Conservation (phyloP, 352 stramenopile species). For the Pythium chondricola region DNA sequence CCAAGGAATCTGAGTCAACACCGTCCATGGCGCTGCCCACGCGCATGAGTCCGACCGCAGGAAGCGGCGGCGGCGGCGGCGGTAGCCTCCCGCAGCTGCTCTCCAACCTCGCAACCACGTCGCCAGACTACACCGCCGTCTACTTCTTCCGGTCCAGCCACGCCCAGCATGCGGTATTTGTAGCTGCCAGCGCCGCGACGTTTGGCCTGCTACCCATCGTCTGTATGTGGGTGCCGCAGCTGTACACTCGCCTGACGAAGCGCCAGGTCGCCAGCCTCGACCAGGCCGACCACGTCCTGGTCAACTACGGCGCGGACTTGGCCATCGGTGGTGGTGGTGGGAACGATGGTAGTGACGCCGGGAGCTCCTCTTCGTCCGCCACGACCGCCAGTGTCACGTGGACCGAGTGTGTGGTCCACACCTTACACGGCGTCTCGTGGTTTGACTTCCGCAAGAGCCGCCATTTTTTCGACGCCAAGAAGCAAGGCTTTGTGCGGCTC, state of each 20-base stretch:
- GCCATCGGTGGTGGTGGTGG: neutral
- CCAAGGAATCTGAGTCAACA: no score
- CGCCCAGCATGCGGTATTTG: slow-evolving; percentile 36
- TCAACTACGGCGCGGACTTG: slow-evolving; percentile 13
- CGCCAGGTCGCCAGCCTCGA: slow-evolving; percentile 27
- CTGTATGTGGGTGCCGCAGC: slow-evolving; percentile 49
- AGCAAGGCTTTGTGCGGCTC: slow-evolving; percentile 42
- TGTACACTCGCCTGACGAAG: slow-evolving; percentile 49
- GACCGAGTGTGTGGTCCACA: slow-evolving; percentile 38
- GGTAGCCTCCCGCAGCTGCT: slow-evolving; percentile 5
- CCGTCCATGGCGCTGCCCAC: slow-evolving; percentile 14
- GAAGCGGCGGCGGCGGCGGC: neutral
- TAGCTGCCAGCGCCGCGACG: slow-evolving; percentile 30
- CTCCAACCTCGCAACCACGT: slow-evolving; percentile 24
- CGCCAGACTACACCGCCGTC: slow-evolving; percentile 30
- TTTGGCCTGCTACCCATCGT: slow-evolving; percentile 36
- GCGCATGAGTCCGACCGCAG: slow-evolving; percentile 2
- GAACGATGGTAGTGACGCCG: slow-evolving; percentile 4
- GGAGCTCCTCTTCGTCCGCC: slow-evolving; percentile 1
- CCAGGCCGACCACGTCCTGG: slow-evolving; percentile 51
- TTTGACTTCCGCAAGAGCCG: slow-evolving; percentile 72
- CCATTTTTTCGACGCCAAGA: slow-evolving; percentile 53
- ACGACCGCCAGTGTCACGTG: slow-evolving; percentile 18
- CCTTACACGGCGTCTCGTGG: slow-evolving; percentile 23
- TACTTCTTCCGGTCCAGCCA: slow-evolving; percentile 31